Evolutionary conservation across 768 basidiomycete genomes (phyloP), one percentile per base, ranked within the genome.

Genomic region (Hygrophorus russula): DNA sequence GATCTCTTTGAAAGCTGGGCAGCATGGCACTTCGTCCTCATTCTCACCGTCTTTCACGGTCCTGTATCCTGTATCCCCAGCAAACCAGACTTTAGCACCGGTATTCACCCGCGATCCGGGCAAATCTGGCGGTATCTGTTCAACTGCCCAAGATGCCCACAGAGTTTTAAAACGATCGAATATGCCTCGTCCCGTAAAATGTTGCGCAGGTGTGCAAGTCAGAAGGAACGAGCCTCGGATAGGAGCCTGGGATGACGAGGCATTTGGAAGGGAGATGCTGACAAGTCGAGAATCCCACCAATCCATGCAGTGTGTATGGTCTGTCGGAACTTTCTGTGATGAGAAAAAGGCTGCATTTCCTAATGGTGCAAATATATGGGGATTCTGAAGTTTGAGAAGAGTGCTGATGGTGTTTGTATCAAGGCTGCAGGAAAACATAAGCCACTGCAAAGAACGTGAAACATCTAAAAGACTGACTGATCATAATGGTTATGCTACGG

Each of bases 1-100:
- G 40, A 89, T 79, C 57, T 81, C 71, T 53, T 70, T 69, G 58
- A 89, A 89, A 3, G 72, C 83, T 4, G 84, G 85, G 55, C 84
- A 87, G 9, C 66, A 59, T 0, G 80, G 73, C 1, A 73, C 65
- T n/a, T 59, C 58, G 1, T 71, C 65, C 56, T 69, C 75, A 49
- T 66, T 70, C 56, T 73, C 64, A 0, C 66, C 70, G 47, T 61
- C 64, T 37, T 47, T 47, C 12, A 77, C 75, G 0, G 68, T 49
- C 17, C 73, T 61, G 54, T 78, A 76, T 7, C 74, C 81, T 1
- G 82, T 87, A 56, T 84, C 83, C 10, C 84, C 84, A 5, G 65
- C 80, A 55, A 86, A 85, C 53, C 63, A 80, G 13, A 75, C 58
- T 41, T 73, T 74, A 2, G 55, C 56, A 1, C 44, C 49, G 13